Evolutionary conservation across 2,329 filamentous ascomycete genomes (phyloP).

Genomic region (Coniochaeta sp.): DNA sequence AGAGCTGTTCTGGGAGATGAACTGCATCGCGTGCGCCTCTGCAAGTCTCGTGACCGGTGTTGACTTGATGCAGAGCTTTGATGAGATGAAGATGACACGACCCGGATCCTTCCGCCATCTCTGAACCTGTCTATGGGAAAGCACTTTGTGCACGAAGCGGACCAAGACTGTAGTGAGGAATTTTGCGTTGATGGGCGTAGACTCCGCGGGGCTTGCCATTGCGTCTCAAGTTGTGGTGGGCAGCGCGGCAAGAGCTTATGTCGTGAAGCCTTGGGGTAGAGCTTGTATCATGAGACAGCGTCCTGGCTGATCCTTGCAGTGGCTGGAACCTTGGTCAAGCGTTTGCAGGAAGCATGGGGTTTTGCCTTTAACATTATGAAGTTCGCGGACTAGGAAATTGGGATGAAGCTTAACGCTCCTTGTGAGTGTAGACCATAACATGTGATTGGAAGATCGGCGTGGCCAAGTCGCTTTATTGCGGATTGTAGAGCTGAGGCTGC

Average conservation of each 20-base stretch:
- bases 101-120: neutral
- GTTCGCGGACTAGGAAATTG: neutral
- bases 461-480: neutral
- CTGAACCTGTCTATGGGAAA: neutral
- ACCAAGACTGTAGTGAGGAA: neutral
- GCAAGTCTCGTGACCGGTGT: slow-evolving; percentile 21
- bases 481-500: too few relatives aligned
- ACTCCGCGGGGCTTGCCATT: neutral
- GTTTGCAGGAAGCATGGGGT: too few relatives aligned
- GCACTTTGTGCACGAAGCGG: neutral
- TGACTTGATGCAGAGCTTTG: slow-evolving; percentile 21
- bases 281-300: too few relatives aligned
- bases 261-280: too few relatives aligned
- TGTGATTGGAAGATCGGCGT: neutral
- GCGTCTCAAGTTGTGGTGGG: neutral
- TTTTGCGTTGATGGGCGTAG: neutral
- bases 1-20: slow-evolving; percentile 28
- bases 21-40: slow-evolving; percentile 31
- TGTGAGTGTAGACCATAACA: neutral
- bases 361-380: neutral
- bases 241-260: too few relatives aligned
- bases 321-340: too few relatives aligned
- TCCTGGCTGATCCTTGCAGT: too few relatives aligned
- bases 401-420: too few relatives aligned
- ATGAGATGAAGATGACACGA: neutral